Base-by-base conservation (phyloP, 2,329 filamentous ascomycete species). In the Ceratocystis variospora region DNA sequence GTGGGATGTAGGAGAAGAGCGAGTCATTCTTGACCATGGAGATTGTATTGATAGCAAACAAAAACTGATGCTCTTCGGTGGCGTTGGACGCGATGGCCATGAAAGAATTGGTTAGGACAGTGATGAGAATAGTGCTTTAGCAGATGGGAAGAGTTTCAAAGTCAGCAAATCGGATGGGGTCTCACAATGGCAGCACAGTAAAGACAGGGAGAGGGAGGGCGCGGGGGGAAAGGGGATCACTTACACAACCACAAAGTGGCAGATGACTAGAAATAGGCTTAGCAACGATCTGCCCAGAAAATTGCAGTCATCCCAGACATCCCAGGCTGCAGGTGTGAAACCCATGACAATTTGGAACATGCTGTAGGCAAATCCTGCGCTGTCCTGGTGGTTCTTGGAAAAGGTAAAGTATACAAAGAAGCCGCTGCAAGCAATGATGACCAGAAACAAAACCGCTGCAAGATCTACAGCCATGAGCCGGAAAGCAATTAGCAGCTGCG, bases 11-110 rank as follows among this genome's bases (percentile, higher is more conserved):
- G 2, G 90, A 95, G 78, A 97, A 97, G 0, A 96, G 79, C 0
- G 91, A 89, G 74, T 97, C 93, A n/a, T 94, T 96, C 75, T 96
- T 97, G 70, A 96, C 93, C 89, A 96, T 95, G 3, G 90, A 95
- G 62, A 96, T 96, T 3, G 93, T 95, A 73, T 96, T 97, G 74
- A 97, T 91, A 0, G 93, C 93, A 72, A 97, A 96, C 1, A 96
- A 77, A 73, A 96, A 96, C 79, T 87, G 84, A 69, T 96, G 92
- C 75, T 96, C 93, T 74, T 96, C 88, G 65, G 90, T 90, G 6
- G 92, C 91, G 73, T 96, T 96, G 63, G 90, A 90, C 1, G 94
- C 90, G 73, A 96, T 93, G 1, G 88, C 86, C 88, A 95, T 96
- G 77, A 96, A 97, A 0, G 90, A 96, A 73, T 96, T 96, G 4